Base-by-base conservation (phyloP, 2,329 filamentous ascomycete genomes). In the Xylaria sp. region DNA sequence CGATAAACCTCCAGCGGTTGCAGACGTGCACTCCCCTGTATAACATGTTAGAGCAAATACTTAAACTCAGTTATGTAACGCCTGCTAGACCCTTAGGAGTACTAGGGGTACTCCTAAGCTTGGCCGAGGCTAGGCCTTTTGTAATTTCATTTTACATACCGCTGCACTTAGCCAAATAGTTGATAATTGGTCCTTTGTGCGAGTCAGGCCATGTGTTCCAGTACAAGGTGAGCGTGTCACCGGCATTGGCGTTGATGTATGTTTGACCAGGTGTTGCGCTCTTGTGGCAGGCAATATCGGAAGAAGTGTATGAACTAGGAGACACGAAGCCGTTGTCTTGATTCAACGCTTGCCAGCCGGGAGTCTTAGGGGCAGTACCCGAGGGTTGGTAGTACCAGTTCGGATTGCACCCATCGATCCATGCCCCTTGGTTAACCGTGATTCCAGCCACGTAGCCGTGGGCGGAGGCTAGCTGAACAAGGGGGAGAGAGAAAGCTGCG, bases 241-340 rank as follows among this genome's bases (percentile, higher is more conserved):
- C 79, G 34, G 76, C 72, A 25, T 74, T 72, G 60, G 73, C 75
- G 10, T 37, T 39, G 66, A 75, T 65, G 59, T 75, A 75, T 41
- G 57, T 65, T 50, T 78, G 76, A 2, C 79, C 84, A 2, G 82
- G 78, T 3, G 71, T 77, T 7, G 80, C 81, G 39, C 76, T 79
- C 69, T 76, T 81, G 79, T 86, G 83, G 73, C 85, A 87, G 74
- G 81, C 82, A 67, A 87, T 85, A 62, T 85, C 83, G 34, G 77
- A 41, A 12, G 77, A 78, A 41, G 71, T 73, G 67, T 83, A 84
- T 63, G 74, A 77, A 63, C 80, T 76, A 34, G 81, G 81, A 37
- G 79, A 83, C 28, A 88, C 83, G 74, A 85, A 87, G 68, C 87
- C 86, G 75, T 86, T 85, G 72, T 84, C 84, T 62, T 82, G 82